phyloP scores from a whole-genome alignment of 2,329 filamentous ascomycete genomes.

The Microsporum canis region DNA sequence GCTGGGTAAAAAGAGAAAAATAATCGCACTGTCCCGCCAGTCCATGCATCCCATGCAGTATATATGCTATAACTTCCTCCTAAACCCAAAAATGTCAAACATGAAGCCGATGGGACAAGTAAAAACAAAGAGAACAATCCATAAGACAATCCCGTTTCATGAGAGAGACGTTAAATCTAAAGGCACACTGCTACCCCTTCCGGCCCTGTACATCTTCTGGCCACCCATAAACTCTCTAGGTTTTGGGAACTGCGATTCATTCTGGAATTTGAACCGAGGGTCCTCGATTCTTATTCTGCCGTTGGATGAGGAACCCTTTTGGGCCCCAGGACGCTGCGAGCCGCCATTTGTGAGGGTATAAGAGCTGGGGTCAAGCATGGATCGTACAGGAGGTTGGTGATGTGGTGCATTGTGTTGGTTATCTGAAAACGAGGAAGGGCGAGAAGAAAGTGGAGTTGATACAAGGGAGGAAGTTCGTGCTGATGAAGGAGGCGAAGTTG shows the following conservation, averaged over 20 bases:
- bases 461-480: conserved; percentile 28
- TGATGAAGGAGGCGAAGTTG: conserved; percentile 37
- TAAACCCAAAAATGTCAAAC: conserved; percentile 1
- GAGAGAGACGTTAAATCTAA: conserved; percentile 59
- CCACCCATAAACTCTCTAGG: conserved; percentile 70
- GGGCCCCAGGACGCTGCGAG: conserved; percentile 17
- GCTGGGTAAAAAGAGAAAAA: neutral
- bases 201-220: conserved; percentile 71
- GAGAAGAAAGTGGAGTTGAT: conserved; percentile 31
- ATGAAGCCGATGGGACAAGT: neutral
- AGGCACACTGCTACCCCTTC: conserved; percentile 86
- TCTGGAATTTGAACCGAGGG: conserved; percentile 73
- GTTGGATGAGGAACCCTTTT: conserved; percentile 7
- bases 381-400: conserved; percentile 40
- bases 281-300: conserved; percentile 53
- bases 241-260: conserved; percentile 70
- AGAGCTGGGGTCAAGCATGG: conserved; percentile 61
- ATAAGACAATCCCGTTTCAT: neutral
- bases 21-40: neutral
- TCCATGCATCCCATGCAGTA: conserved; percentile 2
- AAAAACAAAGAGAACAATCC: neutral
- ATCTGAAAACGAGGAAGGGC: conserved; percentile 27
- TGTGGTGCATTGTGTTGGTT: conserved; percentile 26
- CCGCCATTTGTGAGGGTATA: conserved; percentile 62
- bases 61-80: conserved; percentile 4